Conservation (phyloP, 2,329 filamentous ascomycete genomes). For the Penicillium aurantiogriseum region DNA sequence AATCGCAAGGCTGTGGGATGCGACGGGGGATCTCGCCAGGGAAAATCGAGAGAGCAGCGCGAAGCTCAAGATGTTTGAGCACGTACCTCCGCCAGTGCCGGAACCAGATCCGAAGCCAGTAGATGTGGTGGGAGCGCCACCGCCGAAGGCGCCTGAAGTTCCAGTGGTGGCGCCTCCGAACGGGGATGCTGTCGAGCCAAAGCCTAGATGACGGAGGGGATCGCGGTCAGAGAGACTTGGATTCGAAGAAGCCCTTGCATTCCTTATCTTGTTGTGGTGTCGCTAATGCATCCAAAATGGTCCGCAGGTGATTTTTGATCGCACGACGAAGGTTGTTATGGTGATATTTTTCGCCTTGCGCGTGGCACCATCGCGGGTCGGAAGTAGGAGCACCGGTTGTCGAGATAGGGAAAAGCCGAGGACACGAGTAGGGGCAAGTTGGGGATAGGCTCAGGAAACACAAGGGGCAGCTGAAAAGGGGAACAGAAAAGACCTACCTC, state of each 20-base stretch:
- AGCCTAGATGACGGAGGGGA: slow-evolving; percentile 40
- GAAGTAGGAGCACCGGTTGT: slow-evolving; percentile 31
- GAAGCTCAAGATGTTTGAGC: slow-evolving; percentile 24
- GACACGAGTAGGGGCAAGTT: slow-evolving; percentile 10
- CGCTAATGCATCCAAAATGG: slow-evolving; percentile 27
- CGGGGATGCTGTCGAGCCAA: slow-evolving; percentile 39
- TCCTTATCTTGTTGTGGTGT: slow-evolving; percentile 32
- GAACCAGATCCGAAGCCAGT: slow-evolving; percentile 36
- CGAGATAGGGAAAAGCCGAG: slow-evolving; percentile 17
- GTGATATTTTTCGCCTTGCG: slow-evolving; percentile 19
- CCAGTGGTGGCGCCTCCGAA: slow-evolving; percentile 37
- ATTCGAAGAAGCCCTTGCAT: slow-evolving; percentile 29
- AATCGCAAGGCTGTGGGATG: slow-evolving; percentile 5
- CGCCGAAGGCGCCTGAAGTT: slow-evolving; percentile 35
- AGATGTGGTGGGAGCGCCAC: slow-evolving; percentile 29
- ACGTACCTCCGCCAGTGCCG: slow-evolving; percentile 44
- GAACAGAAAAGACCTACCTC: slow-evolving; percentile 35
- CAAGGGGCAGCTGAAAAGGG: slow-evolving; percentile 1
- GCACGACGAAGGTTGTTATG: slow-evolving; percentile 16
- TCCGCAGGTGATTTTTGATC: slow-evolving; percentile 18
- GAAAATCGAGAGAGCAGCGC: slow-evolving; percentile 21
- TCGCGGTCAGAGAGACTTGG: slow-evolving; percentile 41
- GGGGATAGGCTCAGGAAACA: slow-evolving; percentile 9
- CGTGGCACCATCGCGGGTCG: slow-evolving; percentile 28
- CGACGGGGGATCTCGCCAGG: slow-evolving; percentile 11